These are phyloP conservation scores for Ophiorrhiza pumila DNA, from an alignment of 257 asterid genomes.

Conservation along the genomic window DNA sequence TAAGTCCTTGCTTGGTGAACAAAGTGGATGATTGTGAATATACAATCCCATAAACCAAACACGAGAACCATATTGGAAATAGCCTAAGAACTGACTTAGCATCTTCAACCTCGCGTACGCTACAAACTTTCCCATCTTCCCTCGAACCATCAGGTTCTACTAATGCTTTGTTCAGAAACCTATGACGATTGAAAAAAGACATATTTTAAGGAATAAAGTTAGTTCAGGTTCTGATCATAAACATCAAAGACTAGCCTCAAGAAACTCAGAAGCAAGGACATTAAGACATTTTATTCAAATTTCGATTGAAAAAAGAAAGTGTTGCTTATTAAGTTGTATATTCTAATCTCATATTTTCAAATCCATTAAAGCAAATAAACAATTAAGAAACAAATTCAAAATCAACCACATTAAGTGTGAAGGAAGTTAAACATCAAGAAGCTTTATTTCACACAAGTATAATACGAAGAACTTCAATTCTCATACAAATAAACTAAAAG, in stretches of 20 bases:
- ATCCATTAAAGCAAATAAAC: neutral
- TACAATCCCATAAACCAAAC: constrained; percentile 29
- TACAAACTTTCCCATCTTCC: constrained; percentile 16
- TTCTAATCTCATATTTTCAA: neutral
- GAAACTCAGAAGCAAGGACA: neutral
- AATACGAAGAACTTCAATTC: neutral
- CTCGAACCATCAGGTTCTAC: constrained; percentile 16
- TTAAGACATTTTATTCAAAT: no score
- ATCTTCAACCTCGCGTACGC: constrained; percentile 29
- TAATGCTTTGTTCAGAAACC: constrained; percentile 32
- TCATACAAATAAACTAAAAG: neutral
- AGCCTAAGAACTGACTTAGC: constrained; percentile 30
- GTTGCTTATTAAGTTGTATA: neutral
- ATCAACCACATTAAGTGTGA: no score
- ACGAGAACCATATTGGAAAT: constrained; percentile 28
- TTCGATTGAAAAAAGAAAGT: neutral
- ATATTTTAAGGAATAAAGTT: neutral
- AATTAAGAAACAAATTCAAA: no score
- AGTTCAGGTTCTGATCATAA: neutral
- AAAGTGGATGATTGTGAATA: constrained; percentile 29
- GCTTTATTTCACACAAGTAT: no score
- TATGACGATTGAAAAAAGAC: neutral
- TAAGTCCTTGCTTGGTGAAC: constrained; percentile 31
- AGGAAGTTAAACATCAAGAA: no score
- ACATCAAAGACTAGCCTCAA: neutral